Evolutionary conservation across 805 yeast genomes (phyloP), one percentile per base, ranked within the genome.

Genomic region (Myxozyma vanderwaltii): DNA sequence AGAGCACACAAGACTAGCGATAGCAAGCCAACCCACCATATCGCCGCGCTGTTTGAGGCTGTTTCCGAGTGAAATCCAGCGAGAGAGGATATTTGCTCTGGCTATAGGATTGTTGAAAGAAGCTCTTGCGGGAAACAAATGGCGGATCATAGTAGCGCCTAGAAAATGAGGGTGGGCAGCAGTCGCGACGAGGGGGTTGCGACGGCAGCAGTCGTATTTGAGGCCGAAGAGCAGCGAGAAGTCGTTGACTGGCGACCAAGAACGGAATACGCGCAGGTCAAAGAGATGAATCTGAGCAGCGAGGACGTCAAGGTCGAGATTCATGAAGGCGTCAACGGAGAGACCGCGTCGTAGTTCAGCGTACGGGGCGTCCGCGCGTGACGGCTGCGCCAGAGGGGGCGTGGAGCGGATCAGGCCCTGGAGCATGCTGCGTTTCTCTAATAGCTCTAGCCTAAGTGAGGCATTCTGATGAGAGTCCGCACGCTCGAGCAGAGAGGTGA

Each of bases 21-120:
- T 84, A 0, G 96, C 96, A 24, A 90, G 76, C 97, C 97, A 92
- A 31, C 94, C 86, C 0, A 91, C 91, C 91, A 90, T 89, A 70
- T 92, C 96, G 51, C 98, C 98, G 31, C 82, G 76, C 60, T 82
- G 82, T 68, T 89, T 94, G 62, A 92, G 81, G 27, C 78, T 75
- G 63, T 86, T 83, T 2, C 97, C 98, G 45, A 92, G 77, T 61
- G 84, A 84, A 44, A 91, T 87, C 98, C 98, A 92, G 69, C 84
- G 86, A 48, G 84, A 83, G 38, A 92, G 71, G 3, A 91, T 68
- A 43, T 81, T 74, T 12, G 0, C 95, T 95, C 59, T 94, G 58
- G 44, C 60, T 6, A 68, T 67, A 2, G 75, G 69, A 24, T 67
- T 71, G 17, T 64, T 66, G 62, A 83, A 75, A 10, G 46, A 26